Base-by-base conservation (phyloP, 1,284 basidiomycete species). In the Lentinula novae-zelandiae region DNA sequence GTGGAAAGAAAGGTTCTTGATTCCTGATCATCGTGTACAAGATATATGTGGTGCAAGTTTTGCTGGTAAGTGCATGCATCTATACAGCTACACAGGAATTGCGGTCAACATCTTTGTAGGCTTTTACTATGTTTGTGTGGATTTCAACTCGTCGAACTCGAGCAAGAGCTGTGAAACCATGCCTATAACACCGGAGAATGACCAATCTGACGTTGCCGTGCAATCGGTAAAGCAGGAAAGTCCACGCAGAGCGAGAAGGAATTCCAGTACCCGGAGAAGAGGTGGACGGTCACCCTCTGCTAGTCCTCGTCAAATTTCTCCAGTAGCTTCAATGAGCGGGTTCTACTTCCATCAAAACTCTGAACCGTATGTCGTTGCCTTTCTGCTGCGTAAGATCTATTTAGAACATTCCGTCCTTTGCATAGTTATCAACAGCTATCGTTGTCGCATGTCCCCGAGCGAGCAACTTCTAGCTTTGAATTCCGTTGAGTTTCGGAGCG, bases 41-140 rank as follows among this genome's bases (percentile, higher is more conserved):
- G 94, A 96, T 74, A 97, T 98, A 73, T 94, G 87, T 68, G 96
- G 96, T 34, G 96, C 96, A 4, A 95, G 92, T 71, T 98, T 96
- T 76, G 95, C 94, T 64, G 94, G 94, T 93, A 67, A 70, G 62
- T 61, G 49, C 27, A 27, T 46, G 40, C 51, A 40, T 13, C 31
- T 62, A 53, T 62, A 64, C 63, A 63, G 59, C 60, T 67, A 53
- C 33, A 20, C 22, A 55, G 57, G 58, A 61, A 48, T 34, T n/a
- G 42, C 5, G 3, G 10, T 42, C 5, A 40, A 40, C 15, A 44
- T 40, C 31, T n/a, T 40, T 65, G 53, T 70, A 92, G 89, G 91
- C 59, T 92, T 95, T 75, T 94, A 95, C 77, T 94, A 94, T 70
- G 84, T 93, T 66, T 90, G 90, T 70, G 87, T 93, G 46, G 88